A percentile compares a stretch with the other conserved stretches of the same genome.
Evolutionary conservation across 768 basidiomycete genomes (phyloP).

Genomic region (Erythrobasidium yunnanense): DNA sequence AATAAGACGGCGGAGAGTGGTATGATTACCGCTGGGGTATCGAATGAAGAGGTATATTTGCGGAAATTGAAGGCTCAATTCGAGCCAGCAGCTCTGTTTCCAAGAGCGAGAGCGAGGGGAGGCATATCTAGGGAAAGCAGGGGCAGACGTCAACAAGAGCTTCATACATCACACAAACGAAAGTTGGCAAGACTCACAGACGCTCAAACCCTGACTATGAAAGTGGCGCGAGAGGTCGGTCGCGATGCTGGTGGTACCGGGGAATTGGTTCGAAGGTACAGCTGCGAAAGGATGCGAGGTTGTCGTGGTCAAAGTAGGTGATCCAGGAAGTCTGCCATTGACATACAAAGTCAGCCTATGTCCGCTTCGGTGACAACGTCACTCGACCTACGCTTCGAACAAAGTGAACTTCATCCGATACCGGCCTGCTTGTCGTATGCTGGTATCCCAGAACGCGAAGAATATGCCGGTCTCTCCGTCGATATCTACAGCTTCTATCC

Average conservation of each 20-base stretch:
- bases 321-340: constrained; percentile 5
- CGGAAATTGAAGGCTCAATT: too few species aligned
- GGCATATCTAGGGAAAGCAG: background rate
- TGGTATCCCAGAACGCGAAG: constrained; percentile 20
- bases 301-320: constrained; percentile 4
- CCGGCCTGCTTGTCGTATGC: constrained; percentile 8
- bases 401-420: constrained; percentile 24
- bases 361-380: background rate
- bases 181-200: constrained; percentile 3
- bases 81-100: too few species aligned
- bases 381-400: constrained; percentile 22
- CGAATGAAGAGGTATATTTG: too few species aligned
- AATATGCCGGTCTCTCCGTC: constrained; percentile 10
- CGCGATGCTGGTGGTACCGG: constrained; percentile 3
- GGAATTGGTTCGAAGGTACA: background rate
- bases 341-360: background rate
- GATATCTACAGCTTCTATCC: background rate
- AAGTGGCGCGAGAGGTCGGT: constrained; percentile 7
- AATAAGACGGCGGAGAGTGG: too few species aligned
- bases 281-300: constrained; percentile 7
- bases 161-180: too few species aligned
- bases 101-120: too few species aligned
- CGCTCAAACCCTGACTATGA: constrained; percentile 10
- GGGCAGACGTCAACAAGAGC: background rate
- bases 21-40: too few species aligned